Conservation (phyloP, 352 stramenopile genomes). For the Aphanomyces cochlioides region DNA sequence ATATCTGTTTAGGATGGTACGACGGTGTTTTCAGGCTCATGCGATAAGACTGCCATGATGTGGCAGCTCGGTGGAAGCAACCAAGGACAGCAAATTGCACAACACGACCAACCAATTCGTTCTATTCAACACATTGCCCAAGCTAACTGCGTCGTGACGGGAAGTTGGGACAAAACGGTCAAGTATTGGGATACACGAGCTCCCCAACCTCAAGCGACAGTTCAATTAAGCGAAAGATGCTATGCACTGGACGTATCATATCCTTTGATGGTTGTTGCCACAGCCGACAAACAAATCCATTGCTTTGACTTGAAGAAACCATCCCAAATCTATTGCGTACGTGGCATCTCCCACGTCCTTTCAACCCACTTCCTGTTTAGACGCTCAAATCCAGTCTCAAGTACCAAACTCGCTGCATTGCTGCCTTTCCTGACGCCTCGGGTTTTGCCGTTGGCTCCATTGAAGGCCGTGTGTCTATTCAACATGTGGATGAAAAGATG, state of each 20-base stretch:
- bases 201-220: conserved; percentile 77
- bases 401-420: conserved; percentile 83
- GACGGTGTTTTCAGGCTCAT: conserved; percentile 90
- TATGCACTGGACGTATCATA: conserved; percentile 94
- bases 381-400: conserved; percentile 81
- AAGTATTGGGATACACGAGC: conserved; percentile 96
- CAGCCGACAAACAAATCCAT: conserved; percentile 86
- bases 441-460: conserved; percentile 89
- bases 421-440: conserved; percentile 83
- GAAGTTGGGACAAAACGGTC: conserved; percentile 93
- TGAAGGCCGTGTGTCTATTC: conserved; percentile 88
- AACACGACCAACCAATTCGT: conserved; percentile 92
- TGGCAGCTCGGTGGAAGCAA: conserved; percentile 82
- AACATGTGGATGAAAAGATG: conserved; percentile 85
- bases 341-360: conserved; percentile 44
- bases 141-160: conserved; percentile 89
- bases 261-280: conserved; percentile 92
- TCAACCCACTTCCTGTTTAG: conserved; percentile 33
- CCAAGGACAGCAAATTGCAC: conserved; percentile 72
- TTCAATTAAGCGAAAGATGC: conserved; percentile 91
- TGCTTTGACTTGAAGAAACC: conserved; percentile 84
- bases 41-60: conserved; percentile 95
- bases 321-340: conserved; percentile 75
- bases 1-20: conserved; percentile 72
- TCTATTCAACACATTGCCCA: conserved; percentile 79